Percentiles rank a stretch among this genome's conserved stretches.
These are phyloP conservation scores for Ophiostoma triangulosporum DNA, from an alignment of 2,329 filamentous ascomycete species.

Conservation along the genomic window DNA sequence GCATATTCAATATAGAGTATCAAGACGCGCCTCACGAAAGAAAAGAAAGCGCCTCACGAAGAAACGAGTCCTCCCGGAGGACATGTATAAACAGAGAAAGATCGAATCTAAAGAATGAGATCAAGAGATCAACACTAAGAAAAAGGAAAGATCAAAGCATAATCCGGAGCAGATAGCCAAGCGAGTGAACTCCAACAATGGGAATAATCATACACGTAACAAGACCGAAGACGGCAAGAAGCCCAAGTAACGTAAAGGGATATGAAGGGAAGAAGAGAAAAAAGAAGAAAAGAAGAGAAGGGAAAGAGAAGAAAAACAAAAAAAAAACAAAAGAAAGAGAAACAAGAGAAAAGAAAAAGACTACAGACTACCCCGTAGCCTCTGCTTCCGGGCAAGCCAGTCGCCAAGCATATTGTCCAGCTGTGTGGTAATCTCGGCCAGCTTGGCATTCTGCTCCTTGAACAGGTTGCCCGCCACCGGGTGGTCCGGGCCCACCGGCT, in stretches of 20 bases:
- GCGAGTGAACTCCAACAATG: constrained; percentile 5
- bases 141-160: background rate
- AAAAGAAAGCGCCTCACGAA: background rate
- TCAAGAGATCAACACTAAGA: background rate
- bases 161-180: background rate
- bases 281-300: constrained; percentile 1
- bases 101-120: background rate
- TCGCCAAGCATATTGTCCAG: constrained; percentile 77
- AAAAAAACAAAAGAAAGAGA: background rate
- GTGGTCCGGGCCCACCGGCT: constrained; percentile 69
- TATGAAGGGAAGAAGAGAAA: background rate
- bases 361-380: constrained; percentile 5
- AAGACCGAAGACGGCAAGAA: background rate
- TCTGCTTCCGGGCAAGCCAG: constrained; percentile 59
- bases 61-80: no score
- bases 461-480: constrained; percentile 71
- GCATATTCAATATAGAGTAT: no score
- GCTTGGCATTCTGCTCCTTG: constrained; percentile 70
- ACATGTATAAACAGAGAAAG: background rate
- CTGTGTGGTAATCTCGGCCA: constrained; percentile 72
- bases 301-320: background rate
- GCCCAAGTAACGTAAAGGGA: background rate
- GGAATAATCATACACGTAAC: constrained; percentile 11
- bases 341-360: background rate
- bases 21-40: no score